Base-by-base conservation (phyloP, 768 basidiomycete species). In the Scleroderma citrinum region DNA sequence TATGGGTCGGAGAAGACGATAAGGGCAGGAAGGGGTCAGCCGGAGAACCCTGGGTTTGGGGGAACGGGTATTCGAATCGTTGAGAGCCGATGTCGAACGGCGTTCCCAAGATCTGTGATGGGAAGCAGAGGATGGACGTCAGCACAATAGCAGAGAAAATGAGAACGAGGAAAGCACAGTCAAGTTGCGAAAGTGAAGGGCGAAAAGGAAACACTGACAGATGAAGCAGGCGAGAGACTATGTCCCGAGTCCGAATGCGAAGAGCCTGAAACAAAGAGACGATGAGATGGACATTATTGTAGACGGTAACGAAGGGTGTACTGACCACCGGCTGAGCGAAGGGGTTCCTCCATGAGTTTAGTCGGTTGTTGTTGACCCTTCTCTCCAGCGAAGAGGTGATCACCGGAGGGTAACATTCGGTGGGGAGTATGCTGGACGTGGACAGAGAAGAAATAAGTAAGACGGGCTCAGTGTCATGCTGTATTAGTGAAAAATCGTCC, bases 31-130 rank as follows among this genome's bases (percentile, higher is more conserved):
- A 64, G 0, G 55, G 47, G 51, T 66, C 65, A 5, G 57, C 60
- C 8, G 65, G 60, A 0, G 66, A 57, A 48, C 54, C 56, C 57
- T 66, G 66, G 38, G 61, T 48, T 12, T 56, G 45, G 48, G 65
- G 65, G 41, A 66, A 66, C 0, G 65, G 65, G 39, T 66, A 66
- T 44, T 66, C 65, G 55, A 64, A 66, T 23, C 62, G 65, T 17
- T 51, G 64, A 19, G 65, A 53, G 35, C 65, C 66, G 37, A 64
- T 57, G 59, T 68, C 65, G 46, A 66, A 66, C 8, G 65, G 65
- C 0, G 65, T 66, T 42, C 65, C 56, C 51, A 68, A 60, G 48
- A 66, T 68, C 65, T 66, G 46, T 35, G 36, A 19, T 20, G 19
- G 38, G 3, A 17, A 39, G 46, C 35, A 32, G 17, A 42, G 17